phyloP scores from a whole-genome alignment of 192 early-diverging fungal species.

The Coemansia sp. region DNA sequence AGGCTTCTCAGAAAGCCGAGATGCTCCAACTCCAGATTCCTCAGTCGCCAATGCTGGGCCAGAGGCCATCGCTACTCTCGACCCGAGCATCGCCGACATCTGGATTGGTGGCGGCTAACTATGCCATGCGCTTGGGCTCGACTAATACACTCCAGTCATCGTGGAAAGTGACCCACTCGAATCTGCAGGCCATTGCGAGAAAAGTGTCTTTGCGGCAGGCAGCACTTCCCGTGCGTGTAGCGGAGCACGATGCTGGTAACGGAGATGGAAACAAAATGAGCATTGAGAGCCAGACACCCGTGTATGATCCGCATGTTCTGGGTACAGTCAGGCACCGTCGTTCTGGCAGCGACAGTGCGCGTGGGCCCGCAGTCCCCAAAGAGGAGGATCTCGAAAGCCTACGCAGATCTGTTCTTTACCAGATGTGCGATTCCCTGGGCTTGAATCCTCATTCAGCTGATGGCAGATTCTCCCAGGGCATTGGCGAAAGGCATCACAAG shows the following conservation, averaged over 20 bases:
- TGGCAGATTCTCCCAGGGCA: constrained; percentile 19
- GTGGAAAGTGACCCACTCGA: constrained; percentile 42
- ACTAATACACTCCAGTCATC: constrained; percentile 16
- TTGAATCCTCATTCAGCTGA: constrained; percentile 34
- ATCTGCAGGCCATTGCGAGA: constrained; percentile 17
- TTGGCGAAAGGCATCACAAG: constrained; percentile 10
- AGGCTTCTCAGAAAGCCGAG: background rate
- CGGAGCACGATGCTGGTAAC: background rate
- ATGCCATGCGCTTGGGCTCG: constrained; percentile 5
- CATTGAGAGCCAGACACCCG: background rate
- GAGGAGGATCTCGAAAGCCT: constrained; percentile 31
- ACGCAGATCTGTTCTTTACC: constrained; percentile 27
- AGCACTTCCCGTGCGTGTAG: background rate
- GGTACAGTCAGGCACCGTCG: constrained; percentile 22
- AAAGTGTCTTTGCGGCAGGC: constrained; percentile 6
- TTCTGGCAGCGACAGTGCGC: constrained; percentile 37
- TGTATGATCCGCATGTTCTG: background rate
- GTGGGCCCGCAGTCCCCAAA: constrained; percentile 13
- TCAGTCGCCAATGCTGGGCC: constrained; percentile 16
- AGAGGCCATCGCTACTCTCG: background rate
- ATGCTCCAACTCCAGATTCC: background rate
- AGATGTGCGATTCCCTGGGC: constrained; percentile 40
- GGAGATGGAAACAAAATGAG: background rate
- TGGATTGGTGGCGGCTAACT: constrained; percentile 7
- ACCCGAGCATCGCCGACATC: constrained; percentile 9